These are phyloP conservation scores for Rhamnella rubrinervis DNA, from an alignment of 331 rosid species.

Conservation along the genomic window DNA sequence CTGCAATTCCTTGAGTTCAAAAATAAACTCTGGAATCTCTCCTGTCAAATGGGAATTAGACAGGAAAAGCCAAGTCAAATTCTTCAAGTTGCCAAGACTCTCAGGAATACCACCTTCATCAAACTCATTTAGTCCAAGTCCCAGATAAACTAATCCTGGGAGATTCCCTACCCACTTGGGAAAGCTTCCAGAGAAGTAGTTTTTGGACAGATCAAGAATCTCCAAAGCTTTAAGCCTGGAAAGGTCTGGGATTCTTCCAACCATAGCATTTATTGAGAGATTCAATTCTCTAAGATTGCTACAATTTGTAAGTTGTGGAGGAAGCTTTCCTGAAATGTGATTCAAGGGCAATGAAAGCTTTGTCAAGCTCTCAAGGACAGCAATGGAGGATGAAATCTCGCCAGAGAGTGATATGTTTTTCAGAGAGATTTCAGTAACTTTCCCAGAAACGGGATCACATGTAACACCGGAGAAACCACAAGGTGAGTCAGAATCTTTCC, in stretches of 20 bases:
- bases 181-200: constrained; percentile 53
- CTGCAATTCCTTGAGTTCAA: constrained; percentile 56
- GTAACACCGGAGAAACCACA: constrained; percentile 63
- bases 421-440: constrained; percentile 58
- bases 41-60: constrained; percentile 63
- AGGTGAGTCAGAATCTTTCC: constrained; percentile 61
- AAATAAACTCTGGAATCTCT: constrained; percentile 77
- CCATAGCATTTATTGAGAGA: constrained; percentile 49
- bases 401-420: constrained; percentile 69
- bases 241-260: constrained; percentile 69
- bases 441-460: constrained; percentile 49
- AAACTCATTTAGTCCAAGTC: constrained; percentile 62
- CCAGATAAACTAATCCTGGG: constrained; percentile 44
- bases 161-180: constrained; percentile 83
- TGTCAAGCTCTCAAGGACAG: constrained; percentile 48
- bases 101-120: constrained; percentile 54
- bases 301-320: constrained; percentile 47
- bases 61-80: constrained; percentile 75
- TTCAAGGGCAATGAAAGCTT: constrained; percentile 61
- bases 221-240: constrained; percentile 54
- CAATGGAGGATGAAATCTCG: constrained; percentile 55
- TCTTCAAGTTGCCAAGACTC: constrained; percentile 60
- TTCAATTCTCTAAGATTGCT: constrained; percentile 64
- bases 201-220: constrained; percentile 69
- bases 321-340: constrained; percentile 60